A percentile compares a stretch with the other conserved stretches of the same genome.
Evolutionary conservation across 306 rosid genomes (phyloP).

Genomic region (Malus asiatica): DNA sequence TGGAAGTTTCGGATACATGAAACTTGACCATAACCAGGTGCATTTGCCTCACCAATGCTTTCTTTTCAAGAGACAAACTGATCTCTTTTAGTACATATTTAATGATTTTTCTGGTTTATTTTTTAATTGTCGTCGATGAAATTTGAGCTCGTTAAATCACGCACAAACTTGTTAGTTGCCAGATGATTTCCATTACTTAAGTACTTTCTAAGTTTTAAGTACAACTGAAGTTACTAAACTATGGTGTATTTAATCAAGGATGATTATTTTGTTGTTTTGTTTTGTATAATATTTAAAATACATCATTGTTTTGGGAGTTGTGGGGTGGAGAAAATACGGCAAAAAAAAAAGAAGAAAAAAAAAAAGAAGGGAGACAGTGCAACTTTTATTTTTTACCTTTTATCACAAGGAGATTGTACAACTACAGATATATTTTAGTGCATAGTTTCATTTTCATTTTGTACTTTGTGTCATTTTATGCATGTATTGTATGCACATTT

Average conservation of each 20-base stretch:
- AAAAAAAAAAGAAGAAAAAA: too few species aligned
- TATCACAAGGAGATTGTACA: too few species aligned
- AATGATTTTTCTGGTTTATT: background rate
- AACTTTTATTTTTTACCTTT: background rate
- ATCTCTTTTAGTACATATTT: background rate
- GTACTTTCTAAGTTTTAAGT: background rate
- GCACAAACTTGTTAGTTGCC: background rate
- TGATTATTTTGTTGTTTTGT: too few species aligned
- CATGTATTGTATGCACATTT: too few species aligned
- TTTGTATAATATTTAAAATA: too few species aligned
- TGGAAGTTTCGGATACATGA: background rate
- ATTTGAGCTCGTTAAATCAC: too few species aligned
- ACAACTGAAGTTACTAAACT: too few species aligned
- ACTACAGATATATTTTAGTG: background rate
- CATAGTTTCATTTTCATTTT: background rate
- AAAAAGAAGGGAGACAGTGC: background rate
- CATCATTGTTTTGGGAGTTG: too few species aligned
- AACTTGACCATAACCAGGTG: background rate
- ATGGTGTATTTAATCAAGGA: too few species aligned
- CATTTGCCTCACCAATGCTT: background rate
- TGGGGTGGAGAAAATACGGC: too few species aligned
- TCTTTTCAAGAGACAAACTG: constrained; percentile 1
- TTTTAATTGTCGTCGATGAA: background rate
- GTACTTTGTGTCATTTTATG: background rate
- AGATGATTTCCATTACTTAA: background rate